Evolutionary conservation across 2,329 filamentous ascomycete species (phyloP).

Genomic region (Aaosphaeria pasadenensis): DNA sequence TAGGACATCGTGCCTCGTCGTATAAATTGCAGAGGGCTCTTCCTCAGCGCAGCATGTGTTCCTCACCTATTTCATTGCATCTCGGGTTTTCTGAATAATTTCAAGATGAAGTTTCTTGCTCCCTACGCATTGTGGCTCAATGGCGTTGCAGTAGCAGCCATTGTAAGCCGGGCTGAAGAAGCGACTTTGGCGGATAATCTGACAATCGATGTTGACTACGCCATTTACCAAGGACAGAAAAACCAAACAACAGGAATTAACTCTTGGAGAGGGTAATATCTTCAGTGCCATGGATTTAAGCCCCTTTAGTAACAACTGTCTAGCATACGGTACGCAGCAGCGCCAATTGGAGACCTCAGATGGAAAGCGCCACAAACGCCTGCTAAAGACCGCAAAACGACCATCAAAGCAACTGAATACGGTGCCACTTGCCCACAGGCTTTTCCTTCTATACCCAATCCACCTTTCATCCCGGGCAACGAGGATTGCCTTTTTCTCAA

Average conservation of each 20-base stretch:
- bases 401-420: conserved; percentile 8
- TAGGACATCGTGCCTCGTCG: too few relatives aligned
- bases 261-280: conserved; percentile 19
- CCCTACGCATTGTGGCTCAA: too few relatives aligned
- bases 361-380: conserved; percentile 19
- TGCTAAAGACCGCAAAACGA: conserved; percentile 1
- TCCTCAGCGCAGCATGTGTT: too few relatives aligned
- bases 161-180: too few relatives aligned
- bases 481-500: conserved; percentile 40
- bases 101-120: too few relatives aligned
- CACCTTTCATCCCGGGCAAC: conserved; percentile 1
- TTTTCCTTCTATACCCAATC: conserved; percentile 1
- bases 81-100: too few relatives aligned
- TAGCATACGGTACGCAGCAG: conserved; percentile 20
- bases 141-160: too few relatives aligned
- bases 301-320: not conserved
- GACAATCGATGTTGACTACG: conserved; percentile 18
- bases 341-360: conserved; percentile 14
- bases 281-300: not conserved
- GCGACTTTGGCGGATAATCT: not conserved
- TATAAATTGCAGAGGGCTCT: too few relatives aligned
- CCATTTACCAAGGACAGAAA: conserved; percentile 13
- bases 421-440: conserved; percentile 16
- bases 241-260: conserved; percentile 16
- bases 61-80: too few relatives aligned